These are phyloP conservation scores for Anthostomella pinea DNA, from an alignment of 2,329 filamentous ascomycete species.

Conservation along the genomic window DNA sequence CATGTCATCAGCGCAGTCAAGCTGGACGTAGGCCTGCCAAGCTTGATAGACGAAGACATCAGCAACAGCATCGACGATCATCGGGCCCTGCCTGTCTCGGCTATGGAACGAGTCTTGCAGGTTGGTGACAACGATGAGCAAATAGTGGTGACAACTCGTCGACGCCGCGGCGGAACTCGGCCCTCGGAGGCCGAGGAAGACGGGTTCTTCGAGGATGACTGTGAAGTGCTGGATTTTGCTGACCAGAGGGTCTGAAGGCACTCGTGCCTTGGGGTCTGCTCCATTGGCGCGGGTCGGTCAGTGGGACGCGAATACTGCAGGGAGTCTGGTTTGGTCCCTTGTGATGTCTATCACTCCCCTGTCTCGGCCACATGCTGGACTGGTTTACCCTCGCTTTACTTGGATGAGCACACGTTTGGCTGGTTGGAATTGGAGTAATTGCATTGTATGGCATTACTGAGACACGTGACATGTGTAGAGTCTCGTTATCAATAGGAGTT, in stretches of 20 bases:
- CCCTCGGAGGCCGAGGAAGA: conserved; percentile 57
- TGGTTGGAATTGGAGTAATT: conserved; percentile 26
- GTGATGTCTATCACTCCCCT: too few species aligned
- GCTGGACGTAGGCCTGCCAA: conserved; percentile 50
- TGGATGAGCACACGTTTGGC: conserved; percentile 15
- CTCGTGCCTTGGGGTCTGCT: too few species aligned
- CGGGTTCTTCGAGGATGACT: conserved; percentile 90
- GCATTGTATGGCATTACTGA: conserved; percentile 22
- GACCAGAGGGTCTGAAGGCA: conserved; percentile 61
- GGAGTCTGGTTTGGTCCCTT: too few species aligned
- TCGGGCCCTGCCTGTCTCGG: conserved; percentile 58
- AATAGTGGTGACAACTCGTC: conserved; percentile 77
- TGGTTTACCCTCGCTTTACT: conserved; percentile 18
- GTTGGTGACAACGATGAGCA: conserved; percentile 65
- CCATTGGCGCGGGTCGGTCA: too few species aligned
- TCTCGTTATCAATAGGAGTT: conserved; percentile 17
- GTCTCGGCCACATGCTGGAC: too few species aligned
- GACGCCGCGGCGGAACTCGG: conserved; percentile 58
- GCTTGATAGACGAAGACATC: conserved; percentile 51
- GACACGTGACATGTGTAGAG: conserved; percentile 19
- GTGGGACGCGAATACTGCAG: too few species aligned
- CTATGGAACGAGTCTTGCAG: conserved; percentile 62
- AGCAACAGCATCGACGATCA: conserved; percentile 51
- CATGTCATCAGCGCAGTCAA: conserved; percentile 49
- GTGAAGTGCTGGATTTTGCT: conserved; percentile 86